Percentiles rank a stretch among this genome's conserved stretches.
Conservation (phyloP, 2,329 filamentous ascomycete genomes). For the Arthroderma sp. region DNA sequence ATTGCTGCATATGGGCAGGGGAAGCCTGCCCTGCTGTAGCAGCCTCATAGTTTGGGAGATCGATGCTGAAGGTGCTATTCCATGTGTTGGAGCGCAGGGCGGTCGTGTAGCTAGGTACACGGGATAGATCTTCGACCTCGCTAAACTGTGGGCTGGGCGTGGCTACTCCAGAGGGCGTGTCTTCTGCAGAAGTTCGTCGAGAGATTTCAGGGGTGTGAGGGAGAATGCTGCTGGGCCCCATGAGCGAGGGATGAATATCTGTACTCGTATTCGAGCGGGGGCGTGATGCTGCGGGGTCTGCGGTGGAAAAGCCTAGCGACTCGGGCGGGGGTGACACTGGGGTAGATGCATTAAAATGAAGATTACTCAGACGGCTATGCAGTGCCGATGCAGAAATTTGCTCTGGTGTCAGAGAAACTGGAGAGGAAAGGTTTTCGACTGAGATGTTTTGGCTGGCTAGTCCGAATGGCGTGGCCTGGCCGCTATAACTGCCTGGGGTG, state of each 20-base stretch:
- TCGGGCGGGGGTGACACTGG: slow-evolving; percentile 6
- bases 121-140: slow-evolving; percentile 53
- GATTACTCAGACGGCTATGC: slow-evolving; percentile 52
- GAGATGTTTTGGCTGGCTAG: slow-evolving; percentile 65
- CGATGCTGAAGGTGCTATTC: slow-evolving; percentile 34
- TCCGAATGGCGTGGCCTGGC: slow-evolving; percentile 67
- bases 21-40: slow-evolving; percentile 7
- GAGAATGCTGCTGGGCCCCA: not conserved
- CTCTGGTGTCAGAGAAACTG: slow-evolving; percentile 38
- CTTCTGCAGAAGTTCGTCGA: slow-evolving; percentile 35
- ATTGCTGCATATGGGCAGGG: not conserved
- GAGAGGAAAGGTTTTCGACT: slow-evolving; percentile 59
- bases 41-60: slow-evolving; percentile 54
- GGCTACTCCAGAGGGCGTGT: slow-evolving; percentile 30
- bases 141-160: slow-evolving; percentile 34
- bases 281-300: slow-evolving; percentile 15
- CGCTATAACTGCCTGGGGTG: slow-evolving; percentile 53
- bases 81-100: slow-evolving; percentile 54
- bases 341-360: slow-evolving; percentile 28
- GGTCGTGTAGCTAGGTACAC: slow-evolving; percentile 65
- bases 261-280: not conserved
- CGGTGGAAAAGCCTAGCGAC: slow-evolving; percentile 1
- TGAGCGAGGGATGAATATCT: slow-evolving; percentile 8
- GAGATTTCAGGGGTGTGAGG: slow-evolving; percentile 23
- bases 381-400: slow-evolving; percentile 51